phyloP scores from a whole-genome alignment of 148 eudicot species.

The Rhododendron kiyosumense region DNA sequence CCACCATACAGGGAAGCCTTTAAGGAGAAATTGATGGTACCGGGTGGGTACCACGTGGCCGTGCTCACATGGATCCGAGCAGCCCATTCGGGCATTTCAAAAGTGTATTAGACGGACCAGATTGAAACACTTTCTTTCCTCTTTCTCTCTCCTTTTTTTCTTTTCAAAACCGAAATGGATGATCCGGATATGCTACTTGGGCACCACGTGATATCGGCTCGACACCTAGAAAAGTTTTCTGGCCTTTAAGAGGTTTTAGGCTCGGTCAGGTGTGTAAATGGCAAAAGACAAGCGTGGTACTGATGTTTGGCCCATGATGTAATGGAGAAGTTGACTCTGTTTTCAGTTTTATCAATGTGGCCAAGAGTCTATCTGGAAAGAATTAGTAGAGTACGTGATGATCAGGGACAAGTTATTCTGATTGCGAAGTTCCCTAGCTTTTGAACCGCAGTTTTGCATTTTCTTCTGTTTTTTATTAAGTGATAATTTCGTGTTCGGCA shows the following conservation, averaged over 20 bases:
- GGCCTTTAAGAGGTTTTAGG: too few species aligned
- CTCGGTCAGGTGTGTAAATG: neutral
- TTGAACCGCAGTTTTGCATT: neutral
- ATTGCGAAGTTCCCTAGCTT: neutral
- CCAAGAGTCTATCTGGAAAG: neutral
- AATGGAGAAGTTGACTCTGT: neutral
- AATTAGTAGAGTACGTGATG: neutral
- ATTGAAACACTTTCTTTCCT: too few species aligned
- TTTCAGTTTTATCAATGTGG: neutral
- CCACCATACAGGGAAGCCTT: neutral
- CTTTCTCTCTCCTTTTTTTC: too few species aligned
- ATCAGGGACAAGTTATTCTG: neutral
- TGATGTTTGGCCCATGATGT: neutral
- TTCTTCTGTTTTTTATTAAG: neutral
- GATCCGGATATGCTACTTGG: fast-evolving
- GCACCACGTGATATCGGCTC: too few species aligned
- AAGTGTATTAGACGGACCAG: too few species aligned
- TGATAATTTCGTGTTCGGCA: neutral
- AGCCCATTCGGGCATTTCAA: too few species aligned
- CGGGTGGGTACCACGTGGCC: too few species aligned
- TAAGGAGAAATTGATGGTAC: too few species aligned
- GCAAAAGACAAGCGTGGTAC: neutral
- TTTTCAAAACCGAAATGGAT: too few species aligned
- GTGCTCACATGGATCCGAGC: too few species aligned
- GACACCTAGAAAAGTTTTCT: too few species aligned